Evolutionary conservation across 2,329 filamentous ascomycete genomes (phyloP).

Genomic region (Stagonosporopsis tanaceti): DNA sequence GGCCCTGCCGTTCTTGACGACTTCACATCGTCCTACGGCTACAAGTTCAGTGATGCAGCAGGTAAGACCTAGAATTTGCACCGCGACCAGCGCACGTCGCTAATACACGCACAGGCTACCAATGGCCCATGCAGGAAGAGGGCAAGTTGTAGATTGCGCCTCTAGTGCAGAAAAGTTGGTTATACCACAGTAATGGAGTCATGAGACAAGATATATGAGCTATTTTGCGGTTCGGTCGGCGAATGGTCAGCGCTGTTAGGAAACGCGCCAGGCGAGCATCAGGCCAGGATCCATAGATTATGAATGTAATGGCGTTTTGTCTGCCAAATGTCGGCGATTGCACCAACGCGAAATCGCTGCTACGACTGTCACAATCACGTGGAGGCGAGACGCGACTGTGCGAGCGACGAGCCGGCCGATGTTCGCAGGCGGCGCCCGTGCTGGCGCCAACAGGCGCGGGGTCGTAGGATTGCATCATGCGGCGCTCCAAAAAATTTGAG

Average conservation of each 20-base stretch:
- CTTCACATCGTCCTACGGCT: constrained; percentile 97
- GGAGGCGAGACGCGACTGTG: constrained; percentile 1
- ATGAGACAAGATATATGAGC: constrained; percentile 21
- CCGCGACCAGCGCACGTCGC: constrained; percentile 6
- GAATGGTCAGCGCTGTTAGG: constrained; percentile 11
- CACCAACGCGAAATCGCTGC: not conserved
- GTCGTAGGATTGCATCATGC: constrained; percentile 44
- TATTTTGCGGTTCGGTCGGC: constrained; percentile 17
- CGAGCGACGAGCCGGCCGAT: constrained; percentile 15
- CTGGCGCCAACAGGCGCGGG: constrained; percentile 13
- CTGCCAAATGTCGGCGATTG: constrained; percentile 17
- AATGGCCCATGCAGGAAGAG: constrained; percentile 50
- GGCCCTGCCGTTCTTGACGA: constrained; percentile 96
- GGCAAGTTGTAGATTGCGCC: constrained; percentile 44
- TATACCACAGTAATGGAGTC: constrained; percentile 25
- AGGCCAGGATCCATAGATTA: constrained; percentile 23
- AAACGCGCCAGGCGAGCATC: constrained; percentile 18
- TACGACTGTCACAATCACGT: constrained; percentile 1
- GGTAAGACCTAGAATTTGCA: constrained; percentile 56
- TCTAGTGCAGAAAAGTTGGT: constrained; percentile 26
- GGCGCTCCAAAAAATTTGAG: constrained; percentile 41
- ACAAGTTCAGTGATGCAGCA: constrained; percentile 97
- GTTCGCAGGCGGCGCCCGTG: not conserved
- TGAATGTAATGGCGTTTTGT: constrained; percentile 20
- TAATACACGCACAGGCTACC: constrained; percentile 45